Evolutionary conservation across 169 alveolate species (phyloP).

Genomic region (Babesia sp.): DNA sequence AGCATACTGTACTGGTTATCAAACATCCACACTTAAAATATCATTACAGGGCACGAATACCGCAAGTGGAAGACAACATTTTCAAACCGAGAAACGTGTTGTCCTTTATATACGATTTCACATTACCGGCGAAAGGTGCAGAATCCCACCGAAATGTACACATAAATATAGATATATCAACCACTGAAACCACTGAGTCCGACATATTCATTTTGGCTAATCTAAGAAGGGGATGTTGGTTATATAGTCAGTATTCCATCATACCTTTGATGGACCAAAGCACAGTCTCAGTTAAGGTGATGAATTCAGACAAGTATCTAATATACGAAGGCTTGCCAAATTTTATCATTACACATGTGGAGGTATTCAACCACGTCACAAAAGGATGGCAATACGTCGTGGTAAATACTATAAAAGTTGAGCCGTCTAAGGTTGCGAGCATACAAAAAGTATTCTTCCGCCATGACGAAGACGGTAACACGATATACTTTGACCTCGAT

Average conservation of each 20-base stretch:
- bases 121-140: not conserved
- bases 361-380: not conserved
- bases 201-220: not conserved
- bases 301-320: not conserved
- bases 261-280: not conserved
- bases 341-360: slow-evolving; percentile 9
- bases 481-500: too few species aligned
- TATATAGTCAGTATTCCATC: not conserved
- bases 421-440: too few species aligned
- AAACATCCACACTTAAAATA: not conserved
- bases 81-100: not conserved
- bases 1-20: not conserved
- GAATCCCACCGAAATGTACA: not conserved
- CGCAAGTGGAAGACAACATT: not conserved
- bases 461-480: too few species aligned
- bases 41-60: not conserved
- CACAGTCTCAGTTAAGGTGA: not conserved
- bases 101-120: not conserved
- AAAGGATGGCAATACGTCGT: slow-evolving; percentile 1
- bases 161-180: not conserved
- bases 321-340: too few species aligned
- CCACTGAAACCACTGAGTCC: not conserved
- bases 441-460: too few species aligned
- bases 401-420: not conserved
- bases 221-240: slow-evolving; percentile 11